A percentile compares a stretch with the other conserved stretches of the same genome.
These are phyloP conservation scores for Ascodesmis nigricans DNA, from an alignment of 495 filamentous ascomycete species.

Conservation along the genomic window DNA sequence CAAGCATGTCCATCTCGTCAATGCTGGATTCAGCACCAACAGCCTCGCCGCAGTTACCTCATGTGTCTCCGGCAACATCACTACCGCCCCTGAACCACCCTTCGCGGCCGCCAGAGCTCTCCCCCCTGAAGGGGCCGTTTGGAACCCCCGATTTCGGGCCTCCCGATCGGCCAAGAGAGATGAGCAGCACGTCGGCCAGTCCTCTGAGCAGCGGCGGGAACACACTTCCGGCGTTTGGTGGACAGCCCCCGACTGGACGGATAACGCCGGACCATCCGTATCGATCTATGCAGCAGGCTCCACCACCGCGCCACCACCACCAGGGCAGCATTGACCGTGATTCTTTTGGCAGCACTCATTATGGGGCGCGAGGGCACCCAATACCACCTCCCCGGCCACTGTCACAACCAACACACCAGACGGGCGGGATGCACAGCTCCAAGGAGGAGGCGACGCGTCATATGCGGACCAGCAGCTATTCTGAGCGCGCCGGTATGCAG, in stretches of 20 bases:
- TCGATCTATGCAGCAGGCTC: too few relatives aligned
- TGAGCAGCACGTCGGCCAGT: constrained; percentile 27
- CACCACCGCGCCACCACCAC: constrained; percentile 22
- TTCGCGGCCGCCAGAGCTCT: constrained; percentile 36
- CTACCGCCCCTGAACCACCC: constrained; percentile 33
- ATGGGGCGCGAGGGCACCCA: constrained; percentile 12
- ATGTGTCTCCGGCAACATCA: constrained; percentile 29
- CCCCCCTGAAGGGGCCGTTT: constrained; percentile 41
- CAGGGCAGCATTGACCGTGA: too few relatives aligned
- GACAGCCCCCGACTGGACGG: too few relatives aligned
- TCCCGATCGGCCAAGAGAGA: constrained; percentile 25
- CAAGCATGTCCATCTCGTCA: constrained; percentile 81
- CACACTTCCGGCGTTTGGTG: too few relatives aligned
- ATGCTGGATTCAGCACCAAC: constrained; percentile 54
- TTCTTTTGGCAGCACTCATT: too few relatives aligned
- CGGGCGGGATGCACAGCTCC: constrained; percentile 5
- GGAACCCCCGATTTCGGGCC: constrained; percentile 47
- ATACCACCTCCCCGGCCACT: constrained; percentile 17
- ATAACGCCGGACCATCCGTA: too few relatives aligned
- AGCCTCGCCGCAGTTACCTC: constrained; percentile 23
- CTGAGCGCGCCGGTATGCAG: constrained; percentile 6
- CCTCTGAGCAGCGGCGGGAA: too few relatives aligned
- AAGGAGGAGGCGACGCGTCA: constrained; percentile 5
- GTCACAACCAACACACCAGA: constrained; percentile 12
- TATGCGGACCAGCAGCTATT: constrained; percentile 5